phyloP scores from a whole-genome alignment of 2,329 filamentous ascomycete species.

The Fusarium sp. region DNA sequence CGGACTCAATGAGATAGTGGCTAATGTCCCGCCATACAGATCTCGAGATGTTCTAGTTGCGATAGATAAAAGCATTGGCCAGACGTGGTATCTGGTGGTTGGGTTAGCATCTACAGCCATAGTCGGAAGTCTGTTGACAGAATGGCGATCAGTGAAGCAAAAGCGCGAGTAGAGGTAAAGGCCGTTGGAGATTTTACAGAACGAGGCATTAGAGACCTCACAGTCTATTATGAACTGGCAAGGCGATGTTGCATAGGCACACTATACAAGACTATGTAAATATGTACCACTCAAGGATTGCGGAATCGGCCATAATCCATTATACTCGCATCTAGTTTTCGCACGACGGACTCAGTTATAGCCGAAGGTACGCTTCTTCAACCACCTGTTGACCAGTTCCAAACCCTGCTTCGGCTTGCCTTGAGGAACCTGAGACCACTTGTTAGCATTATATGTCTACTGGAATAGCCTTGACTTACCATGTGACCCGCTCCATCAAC shows the following conservation, averaged over 20 bases:
- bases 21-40: neutral
- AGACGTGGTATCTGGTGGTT: constrained; percentile 31
- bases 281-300: too few species aligned
- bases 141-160: constrained; percentile 31
- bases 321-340: too few species aligned
- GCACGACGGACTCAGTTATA: too few species aligned
- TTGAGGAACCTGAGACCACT: neutral
- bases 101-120: constrained; percentile 25
- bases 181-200: too few species aligned
- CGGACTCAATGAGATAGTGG: constrained; percentile 10
- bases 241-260: too few species aligned
- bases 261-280: too few species aligned
- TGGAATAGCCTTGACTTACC: neutral
- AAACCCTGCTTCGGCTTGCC: constrained; percentile 18
- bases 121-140: constrained; percentile 23
- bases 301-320: too few species aligned
- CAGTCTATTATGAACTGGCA: too few species aligned
- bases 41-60: neutral
- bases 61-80: constrained; percentile 5
- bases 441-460: neutral
- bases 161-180: neutral
- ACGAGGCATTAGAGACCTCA: too few species aligned
- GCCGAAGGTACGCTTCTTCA: constrained; percentile 21
- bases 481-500: constrained; percentile 41
- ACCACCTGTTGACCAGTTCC: constrained; percentile 21